A percentile compares a stretch with the other conserved stretches of the same genome.
phyloP scores from a whole-genome alignment of 1,284 basidiomycete species.

The Phenoliferia sp. region DNA sequence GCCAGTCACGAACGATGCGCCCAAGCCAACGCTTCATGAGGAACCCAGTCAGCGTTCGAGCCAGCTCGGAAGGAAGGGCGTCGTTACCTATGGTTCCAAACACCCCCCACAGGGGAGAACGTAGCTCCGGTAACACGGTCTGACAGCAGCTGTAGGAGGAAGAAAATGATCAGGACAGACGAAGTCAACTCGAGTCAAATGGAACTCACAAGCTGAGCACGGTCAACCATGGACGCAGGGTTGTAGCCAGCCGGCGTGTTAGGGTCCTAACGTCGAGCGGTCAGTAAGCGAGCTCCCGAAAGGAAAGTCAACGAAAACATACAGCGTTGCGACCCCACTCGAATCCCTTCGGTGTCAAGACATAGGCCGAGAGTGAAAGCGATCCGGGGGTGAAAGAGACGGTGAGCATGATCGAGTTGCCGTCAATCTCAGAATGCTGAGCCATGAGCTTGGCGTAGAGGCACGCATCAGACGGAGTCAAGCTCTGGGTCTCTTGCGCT shows the following conservation, averaged over 20 bases:
- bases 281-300: neutral
- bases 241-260: slow-evolving; percentile 65
- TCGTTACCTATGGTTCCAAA: neutral
- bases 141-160: slow-evolving; percentile 52
- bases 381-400: slow-evolving; percentile 97
- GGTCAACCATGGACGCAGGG: slow-evolving; percentile 87
- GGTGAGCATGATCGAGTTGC: slow-evolving; percentile 87
- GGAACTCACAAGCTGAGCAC: slow-evolving; percentile 70
- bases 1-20: slow-evolving; percentile 82
- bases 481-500: slow-evolving; percentile 45
- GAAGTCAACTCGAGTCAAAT: slow-evolving; percentile 45
- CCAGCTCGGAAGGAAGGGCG: neutral
- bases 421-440: slow-evolving; percentile 89
- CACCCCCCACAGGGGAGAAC: slow-evolving; percentile 30
- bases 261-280: slow-evolving; percentile 18
- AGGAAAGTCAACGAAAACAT: slow-evolving; percentile 3
- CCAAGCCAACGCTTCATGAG: slow-evolving; percentile 54
- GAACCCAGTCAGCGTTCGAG: neutral
- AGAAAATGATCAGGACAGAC: neutral
- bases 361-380: slow-evolving; percentile 89
- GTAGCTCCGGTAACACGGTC: slow-evolving; percentile 55
- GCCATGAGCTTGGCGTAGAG: slow-evolving; percentile 96
- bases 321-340: slow-evolving; percentile 87
- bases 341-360: slow-evolving; percentile 76
- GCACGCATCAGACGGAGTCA: slow-evolving; percentile 90